Percentiles rank a stretch among this genome's conserved stretches.
Conservation (phyloP, 2,329 filamentous ascomycete genomes). For the Tolypocladium album region DNA sequence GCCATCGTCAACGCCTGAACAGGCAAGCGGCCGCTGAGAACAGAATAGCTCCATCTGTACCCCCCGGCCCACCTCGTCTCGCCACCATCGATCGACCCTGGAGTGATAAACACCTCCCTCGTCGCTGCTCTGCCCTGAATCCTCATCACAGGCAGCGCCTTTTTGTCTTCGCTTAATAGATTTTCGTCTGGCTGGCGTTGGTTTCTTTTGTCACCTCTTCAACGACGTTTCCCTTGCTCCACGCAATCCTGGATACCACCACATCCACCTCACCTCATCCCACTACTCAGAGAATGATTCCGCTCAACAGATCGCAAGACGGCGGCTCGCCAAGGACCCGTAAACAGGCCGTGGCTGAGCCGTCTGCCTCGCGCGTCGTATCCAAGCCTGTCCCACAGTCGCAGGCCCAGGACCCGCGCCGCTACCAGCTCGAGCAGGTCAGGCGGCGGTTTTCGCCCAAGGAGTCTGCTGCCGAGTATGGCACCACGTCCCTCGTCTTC, state of each 20-base stretch:
- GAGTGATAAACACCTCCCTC: neutral
- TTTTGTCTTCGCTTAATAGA: neutral
- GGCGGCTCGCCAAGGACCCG: slow-evolving; percentile 20
- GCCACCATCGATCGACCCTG: neutral
- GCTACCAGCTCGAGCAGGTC: slow-evolving; percentile 66
- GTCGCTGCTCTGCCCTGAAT: neutral
- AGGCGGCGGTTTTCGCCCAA: slow-evolving; percentile 51
- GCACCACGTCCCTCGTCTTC: slow-evolving; percentile 50
- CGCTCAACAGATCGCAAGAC: slow-evolving; percentile 17
- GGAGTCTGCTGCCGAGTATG: slow-evolving; percentile 30
- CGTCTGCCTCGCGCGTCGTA: slow-evolving; percentile 39
- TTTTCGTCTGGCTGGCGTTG: neutral
- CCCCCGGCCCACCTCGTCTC: neutral
- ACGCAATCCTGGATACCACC: neutral
- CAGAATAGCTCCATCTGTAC: neutral
- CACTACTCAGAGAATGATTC: slow-evolving; percentile 21
- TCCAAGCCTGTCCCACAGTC: slow-evolving; percentile 54
- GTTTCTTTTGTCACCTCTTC: neutral
- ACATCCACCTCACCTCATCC: neutral
- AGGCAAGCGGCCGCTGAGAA: neutral
- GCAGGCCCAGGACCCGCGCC: slow-evolving; percentile 56
- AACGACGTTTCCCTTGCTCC: neutral
- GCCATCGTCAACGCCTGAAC: neutral
- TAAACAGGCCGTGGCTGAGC: slow-evolving; percentile 35
- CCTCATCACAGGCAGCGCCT: neutral